Percentiles rank a stretch among this genome's conserved stretches.
phyloP scores from a whole-genome alignment of 768 basidiomycete genomes.

The Lactarius evosmus region DNA sequence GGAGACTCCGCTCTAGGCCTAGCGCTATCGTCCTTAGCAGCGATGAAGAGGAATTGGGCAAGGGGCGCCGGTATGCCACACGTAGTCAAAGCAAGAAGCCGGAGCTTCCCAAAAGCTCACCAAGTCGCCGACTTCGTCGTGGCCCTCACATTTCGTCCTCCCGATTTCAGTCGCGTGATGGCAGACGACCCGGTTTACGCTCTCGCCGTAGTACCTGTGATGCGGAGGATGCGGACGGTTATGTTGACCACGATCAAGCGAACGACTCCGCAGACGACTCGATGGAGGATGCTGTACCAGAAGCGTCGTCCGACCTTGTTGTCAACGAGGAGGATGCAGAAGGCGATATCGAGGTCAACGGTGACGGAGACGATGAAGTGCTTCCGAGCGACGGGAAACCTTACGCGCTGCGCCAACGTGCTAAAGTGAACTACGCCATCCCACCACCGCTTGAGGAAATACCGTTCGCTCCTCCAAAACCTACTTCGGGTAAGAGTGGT shows the following conservation, averaged over 20 bases:
- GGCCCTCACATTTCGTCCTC: constrained; percentile 36
- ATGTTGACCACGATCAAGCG: constrained; percentile 24
- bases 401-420: constrained; percentile 63
- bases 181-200: constrained; percentile 24
- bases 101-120: constrained; percentile 27
- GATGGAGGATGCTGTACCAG: constrained; percentile 57
- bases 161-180: constrained; percentile 14
- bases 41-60: constrained; percentile 41
- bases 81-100: constrained; percentile 42
- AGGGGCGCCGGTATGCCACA: constrained; percentile 37
- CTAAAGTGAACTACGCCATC: constrained; percentile 74
- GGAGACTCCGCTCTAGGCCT: constrained; percentile 17
- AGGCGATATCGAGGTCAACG: constrained; percentile 40
- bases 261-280: constrained; percentile 37
- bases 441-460: constrained; percentile 79
- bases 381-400: constrained; percentile 54
- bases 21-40: constrained; percentile 41
- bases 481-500: constrained; percentile 29
- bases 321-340: constrained; percentile 39
- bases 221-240: constrained; percentile 29
- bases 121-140: constrained; percentile 33
- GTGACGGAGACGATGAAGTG: constrained; percentile 42
- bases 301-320: constrained; percentile 46
- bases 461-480: constrained; percentile 44
- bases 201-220: constrained; percentile 25